Base-by-base conservation (phyloP, 179 eudicot species). In the Beta corolliflora region DNA sequence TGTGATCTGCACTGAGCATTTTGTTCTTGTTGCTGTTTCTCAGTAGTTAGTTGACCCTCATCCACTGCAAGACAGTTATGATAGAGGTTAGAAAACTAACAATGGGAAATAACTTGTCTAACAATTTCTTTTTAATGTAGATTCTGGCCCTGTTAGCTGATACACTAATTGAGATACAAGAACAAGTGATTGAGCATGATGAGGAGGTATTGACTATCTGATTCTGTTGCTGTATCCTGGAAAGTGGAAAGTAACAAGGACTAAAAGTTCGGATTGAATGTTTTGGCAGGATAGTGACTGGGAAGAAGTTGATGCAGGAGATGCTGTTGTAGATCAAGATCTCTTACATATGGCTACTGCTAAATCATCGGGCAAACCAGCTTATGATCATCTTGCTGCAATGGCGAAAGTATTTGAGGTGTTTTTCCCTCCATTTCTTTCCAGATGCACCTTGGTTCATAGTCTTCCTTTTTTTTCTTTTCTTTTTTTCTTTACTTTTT, bases 351-450 rank as follows among this genome's bases (percentile, higher is more conserved):
- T 89, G 45, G 75, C 85, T 59, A 82, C 83, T 64, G 82, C 84
- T 69, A 69, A 87, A 80, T 81, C 93, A 72, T 83, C 81, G 78
- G 78, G 82, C 76, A 86, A 88, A 88, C 93, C 92, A 54, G 83
- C 91, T 50, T 82, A 88, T 72, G 91, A 88, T 16, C 93, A 93
- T 84, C 94, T 97, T 80, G 92, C 91, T 83, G 90, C 96, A 53
- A 85, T 94, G 94, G 95, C 97, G 71, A 92, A 93, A 84, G 88
- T 84, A 79, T 87, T 90, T 69, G 97, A 93, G 98, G 99, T 83
- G 21, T 64, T 66, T 16, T 68, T n/a, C 73, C 19, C 23, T 29
- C 55, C 44, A 59, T 76, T 46, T 80, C 19, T 77, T 7, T 73
- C 23, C 50, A 29, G 12, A 50, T 52, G 25, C 5, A 52, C 76